phyloP scores from a whole-genome alignment of 306 rosid species.

The Calophaca sinica region DNA sequence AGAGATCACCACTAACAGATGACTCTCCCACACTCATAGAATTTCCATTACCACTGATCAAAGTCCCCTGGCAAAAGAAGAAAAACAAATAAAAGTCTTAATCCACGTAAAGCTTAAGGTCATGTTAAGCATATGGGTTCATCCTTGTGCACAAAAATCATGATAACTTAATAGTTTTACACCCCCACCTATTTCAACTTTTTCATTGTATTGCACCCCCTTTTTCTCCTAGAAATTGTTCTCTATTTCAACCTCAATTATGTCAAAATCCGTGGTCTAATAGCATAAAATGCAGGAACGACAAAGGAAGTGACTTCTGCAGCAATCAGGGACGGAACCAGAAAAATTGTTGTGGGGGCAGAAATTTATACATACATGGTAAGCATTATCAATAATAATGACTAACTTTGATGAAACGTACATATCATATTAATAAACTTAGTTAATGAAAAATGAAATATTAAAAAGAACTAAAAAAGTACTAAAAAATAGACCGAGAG shows the following conservation, averaged over 20 bases:
- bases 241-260: neutral
- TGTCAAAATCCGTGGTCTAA: neutral
- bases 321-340: too few species aligned
- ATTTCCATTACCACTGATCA: conserved; percentile 51
- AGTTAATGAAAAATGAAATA: too few species aligned
- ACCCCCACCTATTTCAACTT: conserved; percentile 21
- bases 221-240: neutral
- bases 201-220: neutral
- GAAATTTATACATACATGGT: too few species aligned
- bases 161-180: conserved; percentile 25
- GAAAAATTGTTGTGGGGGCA: too few species aligned
- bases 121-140: conserved; percentile 10
- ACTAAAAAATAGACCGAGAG: too few species aligned
- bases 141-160: conserved; percentile 20
- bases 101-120: conserved; percentile 27
- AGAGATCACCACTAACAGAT: conserved; percentile 52
- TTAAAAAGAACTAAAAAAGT: too few species aligned
- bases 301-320: conserved; percentile 5
- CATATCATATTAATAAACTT: too few species aligned
- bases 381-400: too few species aligned
- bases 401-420: too few species aligned
- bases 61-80: conserved; percentile 52
- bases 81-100: conserved; percentile 19
- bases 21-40: conserved; percentile 55
- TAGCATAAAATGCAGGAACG: conserved; percentile 1